A percentile compares a stretch with the other conserved stretches of the same genome.
phyloP scores from a whole-genome alignment of 2,329 filamentous ascomycete genomes.

The Cladosporium sphaerospermum region DNA sequence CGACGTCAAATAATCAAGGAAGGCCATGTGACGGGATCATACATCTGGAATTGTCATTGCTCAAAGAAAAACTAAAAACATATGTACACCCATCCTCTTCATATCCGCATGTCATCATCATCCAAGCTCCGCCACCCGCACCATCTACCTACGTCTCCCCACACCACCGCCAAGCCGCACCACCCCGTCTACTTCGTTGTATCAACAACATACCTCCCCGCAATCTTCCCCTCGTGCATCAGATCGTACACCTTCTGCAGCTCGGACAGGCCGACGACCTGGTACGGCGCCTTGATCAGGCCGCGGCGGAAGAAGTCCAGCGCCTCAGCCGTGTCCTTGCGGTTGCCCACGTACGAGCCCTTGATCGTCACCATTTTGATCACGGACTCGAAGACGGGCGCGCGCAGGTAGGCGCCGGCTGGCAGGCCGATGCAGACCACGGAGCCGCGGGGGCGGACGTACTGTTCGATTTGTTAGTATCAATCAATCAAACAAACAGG shows the following conservation, averaged over 20 bases:
- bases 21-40: no score
- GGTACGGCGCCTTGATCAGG: conserved; percentile 80
- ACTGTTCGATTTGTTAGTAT: conserved; percentile 37
- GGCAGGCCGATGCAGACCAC: conserved; percentile 89
- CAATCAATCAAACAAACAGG: not conserved
- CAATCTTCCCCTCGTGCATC: conserved; percentile 60
- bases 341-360: conserved; percentile 89
- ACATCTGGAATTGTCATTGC: no score
- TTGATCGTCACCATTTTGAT: conserved; percentile 89
- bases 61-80: no score
- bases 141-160: not conserved
- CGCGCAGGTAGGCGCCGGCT: conserved; percentile 68
- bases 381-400: conserved; percentile 85
- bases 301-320: conserved; percentile 83
- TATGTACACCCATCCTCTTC: no score
- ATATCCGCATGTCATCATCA: no score
- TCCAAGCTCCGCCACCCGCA: not conserved
- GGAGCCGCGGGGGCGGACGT: conserved; percentile 74
- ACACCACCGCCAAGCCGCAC: not conserved
- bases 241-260: conserved; percentile 73
- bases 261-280: conserved; percentile 74
- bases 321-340: conserved; percentile 79
- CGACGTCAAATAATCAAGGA: no score
- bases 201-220: conserved; percentile 74
- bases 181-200: conserved; percentile 51